Percentiles rank a stretch among this genome's conserved stretches.
Conservation (phyloP, 1,139 yeast species). For the Blastobotrys serpentis region DNA sequence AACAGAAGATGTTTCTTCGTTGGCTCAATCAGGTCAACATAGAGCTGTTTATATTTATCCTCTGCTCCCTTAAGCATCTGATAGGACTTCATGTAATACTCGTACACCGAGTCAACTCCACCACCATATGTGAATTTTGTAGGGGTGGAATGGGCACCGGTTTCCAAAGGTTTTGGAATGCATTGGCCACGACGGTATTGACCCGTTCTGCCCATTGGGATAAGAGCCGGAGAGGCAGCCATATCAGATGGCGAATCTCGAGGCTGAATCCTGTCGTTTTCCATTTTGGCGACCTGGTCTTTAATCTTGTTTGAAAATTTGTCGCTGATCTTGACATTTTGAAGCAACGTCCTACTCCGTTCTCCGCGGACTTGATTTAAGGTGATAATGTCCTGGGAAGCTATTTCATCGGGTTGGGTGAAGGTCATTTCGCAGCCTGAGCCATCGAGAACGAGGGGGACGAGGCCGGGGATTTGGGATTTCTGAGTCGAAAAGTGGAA, state of each 20-base stretch:
- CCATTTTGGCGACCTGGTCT: conserved; percentile 5
- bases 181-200: conserved; percentile 15
- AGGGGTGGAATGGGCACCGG: conserved; percentile 14
- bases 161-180: conserved; percentile 13
- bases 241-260: no score
- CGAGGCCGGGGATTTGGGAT: conserved; percentile 41
- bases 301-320: conserved; percentile 6
- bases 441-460: conserved; percentile 47
- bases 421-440: conserved; percentile 46
- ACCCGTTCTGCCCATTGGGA: conserved; percentile 16
- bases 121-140: conserved; percentile 50
- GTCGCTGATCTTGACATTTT: conserved; percentile 8
- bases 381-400: conserved; percentile 2
- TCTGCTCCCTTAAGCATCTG: conserved; percentile 50
- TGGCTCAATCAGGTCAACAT: conserved; percentile 41
- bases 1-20: conserved; percentile 45
- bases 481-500: conserved; percentile 37
- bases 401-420: conserved; percentile 5
- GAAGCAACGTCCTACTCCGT: not conserved
- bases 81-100: conserved; percentile 62
- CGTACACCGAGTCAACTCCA: conserved; percentile 67
- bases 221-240: conserved; percentile 9
- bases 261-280: not conserved
- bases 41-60: conserved; percentile 37
- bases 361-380: conserved; percentile 4